These are phyloP conservation scores for Plasmodium adleri DNA, from an alignment of 169 alveolate species.

Conservation along the genomic window DNA sequence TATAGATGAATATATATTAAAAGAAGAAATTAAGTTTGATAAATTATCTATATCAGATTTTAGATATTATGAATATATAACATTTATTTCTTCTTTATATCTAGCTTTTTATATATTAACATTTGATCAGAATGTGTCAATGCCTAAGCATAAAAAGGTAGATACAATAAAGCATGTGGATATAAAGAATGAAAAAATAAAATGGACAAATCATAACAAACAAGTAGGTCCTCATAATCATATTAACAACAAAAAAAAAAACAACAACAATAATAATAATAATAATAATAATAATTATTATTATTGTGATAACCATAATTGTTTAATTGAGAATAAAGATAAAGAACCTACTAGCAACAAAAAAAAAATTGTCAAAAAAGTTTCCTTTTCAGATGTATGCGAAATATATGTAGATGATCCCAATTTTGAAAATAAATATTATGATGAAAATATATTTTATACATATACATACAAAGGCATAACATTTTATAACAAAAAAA, in stretches of 20 bases:
- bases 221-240: too few relatives aligned
- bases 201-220: neutral
- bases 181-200: neutral
- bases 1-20: slow-evolving; percentile 25
- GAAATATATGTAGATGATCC: too few relatives aligned
- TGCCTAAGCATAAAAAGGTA: neutral
- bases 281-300: too few relatives aligned
- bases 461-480: neutral
- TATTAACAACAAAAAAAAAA: too few relatives aligned
- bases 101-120: slow-evolving; percentile 10
- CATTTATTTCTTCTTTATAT: slow-evolving; percentile 32
- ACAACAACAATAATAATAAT: too few relatives aligned
- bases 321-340: too few relatives aligned
- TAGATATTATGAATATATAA: slow-evolving; percentile 37
- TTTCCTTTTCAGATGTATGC: too few relatives aligned
- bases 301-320: too few relatives aligned
- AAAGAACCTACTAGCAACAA: too few relatives aligned
- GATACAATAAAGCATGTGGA: neutral
- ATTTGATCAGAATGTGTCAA: neutral
- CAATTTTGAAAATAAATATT: too few relatives aligned
- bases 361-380: too few relatives aligned
- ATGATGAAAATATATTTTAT: too few relatives aligned
- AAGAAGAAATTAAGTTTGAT: slow-evolving; percentile 34
- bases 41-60: slow-evolving; percentile 19
- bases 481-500: slow-evolving; percentile 33